Evolutionary conservation across 768 basidiomycete genomes (phyloP).

Genomic region (Trametes sanguinea): DNA sequence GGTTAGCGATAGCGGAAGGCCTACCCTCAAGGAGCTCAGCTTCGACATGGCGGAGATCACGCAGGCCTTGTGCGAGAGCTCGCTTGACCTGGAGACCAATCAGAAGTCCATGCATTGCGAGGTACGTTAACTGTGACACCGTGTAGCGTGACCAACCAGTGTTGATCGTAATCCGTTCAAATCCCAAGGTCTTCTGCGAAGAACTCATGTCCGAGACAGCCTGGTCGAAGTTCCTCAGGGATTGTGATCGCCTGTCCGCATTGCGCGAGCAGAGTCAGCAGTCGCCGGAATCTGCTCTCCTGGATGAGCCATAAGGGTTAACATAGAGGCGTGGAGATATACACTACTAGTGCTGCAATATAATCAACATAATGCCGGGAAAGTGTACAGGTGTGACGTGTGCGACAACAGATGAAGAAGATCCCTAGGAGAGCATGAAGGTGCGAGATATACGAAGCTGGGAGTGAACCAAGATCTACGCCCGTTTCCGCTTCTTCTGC

Average conservation of each 20-base stretch:
- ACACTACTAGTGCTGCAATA: slow-evolving; percentile 6
- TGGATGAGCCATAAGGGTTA: neutral
- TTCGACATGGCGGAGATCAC: slow-evolving; percentile 1
- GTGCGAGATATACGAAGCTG: neutral
- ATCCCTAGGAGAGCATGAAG: neutral
- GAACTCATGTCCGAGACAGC: slow-evolving; percentile 37
- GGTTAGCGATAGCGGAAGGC: slow-evolving; percentile 3
- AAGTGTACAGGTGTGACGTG: slow-evolving; percentile 6
- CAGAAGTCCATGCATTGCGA: slow-evolving; percentile 54
- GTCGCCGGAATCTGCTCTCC: neutral
- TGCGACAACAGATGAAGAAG: neutral
- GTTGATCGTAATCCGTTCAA: neutral
- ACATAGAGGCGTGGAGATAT: slow-evolving; percentile 11
- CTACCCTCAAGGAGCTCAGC: neutral
- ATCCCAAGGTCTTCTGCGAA: slow-evolving; percentile 47
- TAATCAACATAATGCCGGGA: slow-evolving; percentile 17
- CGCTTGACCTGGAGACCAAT: slow-evolving; percentile 54
- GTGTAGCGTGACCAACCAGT: neutral
- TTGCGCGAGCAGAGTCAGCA: slow-evolving; percentile 22
- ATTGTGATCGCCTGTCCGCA: slow-evolving; percentile 47
- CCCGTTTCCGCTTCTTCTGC: slow-evolving; percentile 57
- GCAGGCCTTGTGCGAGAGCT: slow-evolving; percentile 42
- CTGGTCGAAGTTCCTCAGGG: slow-evolving; percentile 49
- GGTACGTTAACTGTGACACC: slow-evolving; percentile 39
- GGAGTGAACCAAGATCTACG: slow-evolving; percentile 24